These are phyloP conservation scores for Mucor saturninus DNA, from an alignment of 371 early-diverging fungal genomes.

Conservation along the genomic window DNA sequence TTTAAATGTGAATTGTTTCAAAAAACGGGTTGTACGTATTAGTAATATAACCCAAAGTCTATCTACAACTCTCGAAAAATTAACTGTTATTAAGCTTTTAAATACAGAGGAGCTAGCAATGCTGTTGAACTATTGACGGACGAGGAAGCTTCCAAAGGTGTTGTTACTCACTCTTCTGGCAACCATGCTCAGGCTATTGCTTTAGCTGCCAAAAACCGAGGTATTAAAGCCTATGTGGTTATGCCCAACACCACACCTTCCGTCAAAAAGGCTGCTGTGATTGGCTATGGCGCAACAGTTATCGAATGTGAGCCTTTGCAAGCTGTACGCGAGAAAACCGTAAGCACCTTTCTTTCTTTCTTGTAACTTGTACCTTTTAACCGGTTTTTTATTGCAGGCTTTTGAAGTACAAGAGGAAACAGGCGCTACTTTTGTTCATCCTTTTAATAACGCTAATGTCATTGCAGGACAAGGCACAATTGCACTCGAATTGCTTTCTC, in stretches of 20 bases:
- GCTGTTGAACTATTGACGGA: slow-evolving; percentile 38
- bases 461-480: slow-evolving; percentile 71
- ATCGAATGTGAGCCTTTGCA: slow-evolving; percentile 48
- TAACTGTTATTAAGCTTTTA: slow-evolving; percentile 52
- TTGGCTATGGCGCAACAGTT: slow-evolving; percentile 58
- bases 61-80: not conserved
- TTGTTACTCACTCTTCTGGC: slow-evolving; percentile 53
- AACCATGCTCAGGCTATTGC: slow-evolving; percentile 62
- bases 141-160: slow-evolving; percentile 41
- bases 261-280: slow-evolving; percentile 57
- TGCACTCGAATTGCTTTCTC: slow-evolving; percentile 47
- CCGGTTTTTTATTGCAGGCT: slow-evolving; percentile 21
- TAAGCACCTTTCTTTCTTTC: slow-evolving; percentile 11
- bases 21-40: slow-evolving; percentile 56
- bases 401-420: slow-evolving; percentile 32
- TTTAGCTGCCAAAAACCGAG: slow-evolving; percentile 43
- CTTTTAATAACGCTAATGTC: slow-evolving; percentile 51
- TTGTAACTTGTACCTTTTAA: not conserved
- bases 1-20: slow-evolving; percentile 66
- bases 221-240: slow-evolving; percentile 56
- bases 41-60: not conserved
- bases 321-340: slow-evolving; percentile 36
- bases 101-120: slow-evolving; percentile 65
- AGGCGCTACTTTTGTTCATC: slow-evolving; percentile 49
- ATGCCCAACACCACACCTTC: slow-evolving; percentile 59